Evolutionary conservation across 441 rosid genomes (phyloP).

Genomic region (Jatropha podagrica): DNA sequence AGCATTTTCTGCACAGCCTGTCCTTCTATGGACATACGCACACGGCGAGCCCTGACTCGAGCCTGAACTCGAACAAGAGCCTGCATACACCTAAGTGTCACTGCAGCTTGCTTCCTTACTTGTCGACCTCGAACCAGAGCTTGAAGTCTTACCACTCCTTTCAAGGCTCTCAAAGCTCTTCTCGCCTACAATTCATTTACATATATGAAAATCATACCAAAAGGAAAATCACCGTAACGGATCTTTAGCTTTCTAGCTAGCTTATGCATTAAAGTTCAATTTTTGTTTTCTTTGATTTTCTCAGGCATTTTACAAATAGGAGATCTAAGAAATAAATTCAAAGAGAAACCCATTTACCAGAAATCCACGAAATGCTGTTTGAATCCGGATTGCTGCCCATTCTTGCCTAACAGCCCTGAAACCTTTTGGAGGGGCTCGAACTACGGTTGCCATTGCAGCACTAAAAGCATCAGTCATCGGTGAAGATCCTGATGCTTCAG

Average conservation of each 20-base stretch:
- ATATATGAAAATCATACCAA: background rate
- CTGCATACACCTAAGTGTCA: conserved; percentile 93
- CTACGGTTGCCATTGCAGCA: conserved; percentile 86
- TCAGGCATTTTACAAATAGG: conserved; percentile 13
- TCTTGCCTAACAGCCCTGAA: conserved; percentile 74
- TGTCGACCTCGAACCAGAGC: conserved; percentile 95
- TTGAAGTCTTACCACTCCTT: conserved; percentile 92
- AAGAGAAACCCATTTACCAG: conserved; percentile 46
- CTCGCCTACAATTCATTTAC: conserved; percentile 53
- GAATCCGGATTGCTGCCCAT: conserved; percentile 91
- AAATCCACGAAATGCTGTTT: conserved; percentile 92
- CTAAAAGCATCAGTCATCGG: conserved; percentile 48
- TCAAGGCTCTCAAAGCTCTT: conserved; percentile 86
- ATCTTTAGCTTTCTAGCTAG: background rate
- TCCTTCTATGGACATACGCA: conserved; percentile 81
- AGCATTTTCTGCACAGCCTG: conserved; percentile 79
- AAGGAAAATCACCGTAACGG: background rate
- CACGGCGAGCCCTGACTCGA: conserved; percentile 87
- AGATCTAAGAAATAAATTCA: background rate
- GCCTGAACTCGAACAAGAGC: conserved; percentile 97
- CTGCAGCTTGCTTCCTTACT: conserved; percentile 96
- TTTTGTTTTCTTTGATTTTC: conserved; percentile 15
- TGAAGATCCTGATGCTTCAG: conserved; percentile 51
- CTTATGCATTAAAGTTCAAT: background rate
- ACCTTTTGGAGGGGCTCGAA: conserved; percentile 83